Conservation (phyloP, 1,284 basidiomycete species). For the Ganoderma resinaceum region DNA sequence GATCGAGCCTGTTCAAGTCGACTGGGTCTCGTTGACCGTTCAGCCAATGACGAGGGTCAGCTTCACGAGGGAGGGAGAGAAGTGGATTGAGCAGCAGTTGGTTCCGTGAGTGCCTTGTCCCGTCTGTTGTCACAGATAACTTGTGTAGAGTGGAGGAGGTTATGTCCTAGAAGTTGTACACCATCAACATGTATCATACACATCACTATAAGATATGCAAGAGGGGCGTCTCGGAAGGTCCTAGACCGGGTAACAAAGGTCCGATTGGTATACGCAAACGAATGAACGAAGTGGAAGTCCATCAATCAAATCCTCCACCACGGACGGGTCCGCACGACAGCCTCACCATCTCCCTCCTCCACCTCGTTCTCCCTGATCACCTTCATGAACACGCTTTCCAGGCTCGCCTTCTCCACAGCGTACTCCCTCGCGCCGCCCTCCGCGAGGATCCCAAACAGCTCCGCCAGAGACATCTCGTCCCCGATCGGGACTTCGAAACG, state of each 20-base stretch:
- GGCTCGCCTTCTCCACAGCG: conserved; percentile 69
- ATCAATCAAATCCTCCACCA: conserved; percentile 6
- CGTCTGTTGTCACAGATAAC: background rate
- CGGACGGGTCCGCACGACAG: background rate
- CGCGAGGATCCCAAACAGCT: conserved; percentile 63
- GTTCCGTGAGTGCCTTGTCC: conserved; percentile 55
- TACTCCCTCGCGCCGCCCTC: conserved; percentile 66
- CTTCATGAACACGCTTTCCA: conserved; percentile 79
- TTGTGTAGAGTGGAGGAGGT: background rate
- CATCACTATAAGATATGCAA: background rate
- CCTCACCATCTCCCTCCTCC: conserved; percentile 15
- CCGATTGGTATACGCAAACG: background rate
- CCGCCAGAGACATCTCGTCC: conserved; percentile 52
- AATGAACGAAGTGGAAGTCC: background rate
- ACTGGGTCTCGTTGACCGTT: conserved; percentile 63
- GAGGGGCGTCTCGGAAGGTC: background rate
- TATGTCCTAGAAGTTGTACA: background rate
- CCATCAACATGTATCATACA: conserved; percentile 1
- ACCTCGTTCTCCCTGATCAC: conserved; percentile 73
- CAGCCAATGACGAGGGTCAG: conserved; percentile 61
- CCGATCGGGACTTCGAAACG: conserved; percentile 78
- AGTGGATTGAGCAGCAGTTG: conserved; percentile 61
- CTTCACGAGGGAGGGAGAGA: conserved; percentile 49
- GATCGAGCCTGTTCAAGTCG: conserved; percentile 68
- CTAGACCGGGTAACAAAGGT: background rate